Evolutionary conservation across 495 filamentous ascomycete species (phyloP).

Genomic region (Ascobolus immersus): DNA sequence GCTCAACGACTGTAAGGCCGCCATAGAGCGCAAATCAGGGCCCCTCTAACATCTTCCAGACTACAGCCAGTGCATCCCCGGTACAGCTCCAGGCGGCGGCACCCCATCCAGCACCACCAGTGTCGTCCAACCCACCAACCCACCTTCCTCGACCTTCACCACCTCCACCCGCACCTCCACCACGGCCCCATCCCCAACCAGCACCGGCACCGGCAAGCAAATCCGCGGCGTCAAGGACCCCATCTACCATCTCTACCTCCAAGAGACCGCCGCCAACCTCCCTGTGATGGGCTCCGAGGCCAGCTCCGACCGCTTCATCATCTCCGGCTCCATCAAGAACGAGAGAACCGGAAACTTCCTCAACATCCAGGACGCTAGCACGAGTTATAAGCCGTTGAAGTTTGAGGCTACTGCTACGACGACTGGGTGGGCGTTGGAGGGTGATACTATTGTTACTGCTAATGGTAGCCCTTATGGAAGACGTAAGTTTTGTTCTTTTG

Average conservation of each 20-base stretch:
- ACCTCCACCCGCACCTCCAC: background rate
- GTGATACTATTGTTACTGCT: slow-evolving; percentile 27
- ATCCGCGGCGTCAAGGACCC: slow-evolving; percentile 11
- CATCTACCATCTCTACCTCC: slow-evolving; percentile 7
- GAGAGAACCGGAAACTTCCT: slow-evolving; percentile 22
- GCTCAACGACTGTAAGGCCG: no score
- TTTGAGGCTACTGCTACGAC: slow-evolving; percentile 18
- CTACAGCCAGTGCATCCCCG: background rate
- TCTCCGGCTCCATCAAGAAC: slow-evolving; percentile 24
- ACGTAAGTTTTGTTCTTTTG: slow-evolving; percentile 12
- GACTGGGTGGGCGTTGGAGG: slow-evolving; percentile 26
- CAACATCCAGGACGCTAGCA: slow-evolving; percentile 20
- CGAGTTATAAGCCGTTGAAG: slow-evolving; percentile 24
- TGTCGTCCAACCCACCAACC: background rate
- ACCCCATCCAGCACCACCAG: background rate
- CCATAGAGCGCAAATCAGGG: no score
- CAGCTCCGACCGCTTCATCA: slow-evolving; percentile 21
- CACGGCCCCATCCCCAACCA: no score
- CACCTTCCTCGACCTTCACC: background rate
- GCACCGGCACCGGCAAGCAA: slow-evolving; percentile 5
- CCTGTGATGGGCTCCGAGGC: slow-evolving; percentile 25
- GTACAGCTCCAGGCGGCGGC: background rate
- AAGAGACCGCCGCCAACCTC: slow-evolving; percentile 13
- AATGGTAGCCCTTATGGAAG: slow-evolving; percentile 22
- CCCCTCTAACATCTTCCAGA: no score